Base-by-base conservation (phyloP, 495 filamentous ascomycete genomes). In the Aspergillus ostianus region DNA sequence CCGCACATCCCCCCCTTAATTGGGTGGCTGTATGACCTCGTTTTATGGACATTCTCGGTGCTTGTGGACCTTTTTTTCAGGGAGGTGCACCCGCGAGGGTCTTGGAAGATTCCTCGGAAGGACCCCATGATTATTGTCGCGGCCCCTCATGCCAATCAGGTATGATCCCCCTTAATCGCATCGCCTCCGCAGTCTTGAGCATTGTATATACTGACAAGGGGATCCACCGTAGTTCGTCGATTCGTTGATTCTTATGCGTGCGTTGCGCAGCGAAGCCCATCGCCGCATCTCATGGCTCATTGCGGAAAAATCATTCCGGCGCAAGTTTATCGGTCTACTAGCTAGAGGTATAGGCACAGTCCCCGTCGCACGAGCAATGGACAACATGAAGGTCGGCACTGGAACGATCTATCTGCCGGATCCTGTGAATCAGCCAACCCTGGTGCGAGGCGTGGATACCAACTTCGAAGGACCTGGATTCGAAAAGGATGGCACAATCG, bases 131-230 rank as follows among this genome's bases (percentile, higher is more conserved):
- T 98, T 46, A 93, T 98, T 68, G 94, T 98, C 60, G 93, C 92
- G n/a, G 94, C 95, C 19, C 94, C 94, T 61, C 94, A 98, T 82
- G 95, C 94, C 50, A 98, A 98, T 71, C 94, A 98, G 85, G 91
- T 92, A 80, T 26, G 75, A 68, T 55, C 54, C 47, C 19, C 17
- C 46, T 17, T 41, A 15, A 12, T 13, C 4, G 8, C 9, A 1
- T 41, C 13, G 36, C 13, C 12, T 41, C 13, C 15, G 13, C 13
- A 41, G 1, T 10, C 15, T 41, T 17, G 12, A 12, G 12, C 10
- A 41, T 41, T 41, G 36, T 41, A 55, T n/a, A 58, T 29, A 51
- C 47, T 51, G 19, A 61, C 61, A 26, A 53, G 44, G n/a, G 18
- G 19, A 36, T 6, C 32, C 23, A 7, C 45, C 27, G 21, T 54